Conservation (phyloP, 805 yeast species). For the Wickerhamiella azyma region DNA sequence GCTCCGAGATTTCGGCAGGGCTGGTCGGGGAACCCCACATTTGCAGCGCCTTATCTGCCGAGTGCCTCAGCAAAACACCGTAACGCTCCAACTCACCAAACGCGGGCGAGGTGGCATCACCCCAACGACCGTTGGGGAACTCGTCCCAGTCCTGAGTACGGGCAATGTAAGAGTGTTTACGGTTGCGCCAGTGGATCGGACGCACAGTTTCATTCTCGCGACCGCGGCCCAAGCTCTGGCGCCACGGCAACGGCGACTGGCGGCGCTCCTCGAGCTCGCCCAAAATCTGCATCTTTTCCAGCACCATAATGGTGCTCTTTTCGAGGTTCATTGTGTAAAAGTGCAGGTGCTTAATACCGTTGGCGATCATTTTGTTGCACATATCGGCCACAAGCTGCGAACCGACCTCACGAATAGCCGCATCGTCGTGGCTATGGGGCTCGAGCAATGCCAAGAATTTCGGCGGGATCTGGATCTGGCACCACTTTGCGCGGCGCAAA, state of each 20-base stretch:
- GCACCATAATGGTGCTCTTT: constrained; percentile 73
- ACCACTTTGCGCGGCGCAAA: constrained; percentile 89
- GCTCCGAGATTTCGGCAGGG: constrained; percentile 42
- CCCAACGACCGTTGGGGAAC: constrained; percentile 98
- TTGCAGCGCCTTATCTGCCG: constrained; percentile 59
- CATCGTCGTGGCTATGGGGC: constrained; percentile 82
- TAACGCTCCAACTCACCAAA: constrained; percentile 79
- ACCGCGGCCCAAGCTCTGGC: constrained; percentile 71
- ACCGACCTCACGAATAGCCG: constrained; percentile 72
- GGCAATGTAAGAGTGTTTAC: constrained; percentile 77
- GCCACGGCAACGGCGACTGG: constrained; percentile 50
- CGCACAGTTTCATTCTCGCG: constrained; percentile 72
- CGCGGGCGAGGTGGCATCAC: constrained; percentile 95
- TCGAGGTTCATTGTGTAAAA: constrained; percentile 97
- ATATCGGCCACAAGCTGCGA: constrained; percentile 67
- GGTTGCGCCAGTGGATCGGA: constrained; percentile 92
- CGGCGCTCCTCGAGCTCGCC: constrained; percentile 16
- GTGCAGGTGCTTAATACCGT: constrained; percentile 72
- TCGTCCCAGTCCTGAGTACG: constrained; percentile 95
- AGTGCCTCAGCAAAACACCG: constrained; percentile 68
- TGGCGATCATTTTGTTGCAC: constrained; percentile 62
- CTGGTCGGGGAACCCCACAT: constrained; percentile 76
- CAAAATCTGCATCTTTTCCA: constrained; percentile 53
- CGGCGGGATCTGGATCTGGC: constrained; percentile 67
- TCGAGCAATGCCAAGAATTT: constrained; percentile 56